A percentile compares a stretch with the other conserved stretches of the same genome.
These are phyloP conservation scores for Sporisorium iseilematis-ciliati DNA, from an alignment of 1,284 basidiomycete genomes.

Conservation along the genomic window DNA sequence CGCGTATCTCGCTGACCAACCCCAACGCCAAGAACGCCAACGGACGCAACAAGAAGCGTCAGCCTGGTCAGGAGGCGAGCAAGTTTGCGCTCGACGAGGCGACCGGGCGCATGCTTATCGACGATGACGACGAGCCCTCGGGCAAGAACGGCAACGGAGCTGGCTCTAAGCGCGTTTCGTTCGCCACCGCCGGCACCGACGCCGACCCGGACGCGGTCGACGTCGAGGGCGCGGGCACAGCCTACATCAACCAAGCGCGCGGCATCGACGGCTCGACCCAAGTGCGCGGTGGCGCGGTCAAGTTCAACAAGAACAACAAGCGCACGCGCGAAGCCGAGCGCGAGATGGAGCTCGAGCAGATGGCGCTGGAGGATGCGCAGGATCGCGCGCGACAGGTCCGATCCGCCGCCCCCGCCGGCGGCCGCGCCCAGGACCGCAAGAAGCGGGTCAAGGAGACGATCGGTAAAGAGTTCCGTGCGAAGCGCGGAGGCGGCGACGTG, in stretches of 20 bases:
- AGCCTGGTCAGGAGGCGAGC: conserved; percentile 84
- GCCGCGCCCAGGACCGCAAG: conserved; percentile 31
- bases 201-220: conserved; percentile 76
- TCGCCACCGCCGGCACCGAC: conserved; percentile 64
- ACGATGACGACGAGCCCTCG: conserved; percentile 69
- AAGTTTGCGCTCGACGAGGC: conserved; percentile 88
- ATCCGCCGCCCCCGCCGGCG: conserved; percentile 5
- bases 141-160: conserved; percentile 22
- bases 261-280: conserved; percentile 89
- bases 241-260: conserved; percentile 84
- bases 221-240: conserved; percentile 74
- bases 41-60: conserved; percentile 36
- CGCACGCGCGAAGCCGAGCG: conserved; percentile 63
- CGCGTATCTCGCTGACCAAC: conserved; percentile 41
- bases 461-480: conserved; percentile 64
- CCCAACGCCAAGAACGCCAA: conserved; percentile 35
- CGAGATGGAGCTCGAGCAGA: conserved; percentile 60
- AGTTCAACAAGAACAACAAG: conserved; percentile 89
- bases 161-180: conserved; percentile 36
- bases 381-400: conserved; percentile 45
- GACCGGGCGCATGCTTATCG: conserved; percentile 90
- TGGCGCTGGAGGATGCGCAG: conserved; percentile 53
- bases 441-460: conserved; percentile 58
- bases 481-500: conserved; percentile 72
- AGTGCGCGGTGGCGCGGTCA: conserved; percentile 80